Base-by-base conservation (phyloP, 805 yeast genomes). In the Middelhovenomyces tepae region DNA sequence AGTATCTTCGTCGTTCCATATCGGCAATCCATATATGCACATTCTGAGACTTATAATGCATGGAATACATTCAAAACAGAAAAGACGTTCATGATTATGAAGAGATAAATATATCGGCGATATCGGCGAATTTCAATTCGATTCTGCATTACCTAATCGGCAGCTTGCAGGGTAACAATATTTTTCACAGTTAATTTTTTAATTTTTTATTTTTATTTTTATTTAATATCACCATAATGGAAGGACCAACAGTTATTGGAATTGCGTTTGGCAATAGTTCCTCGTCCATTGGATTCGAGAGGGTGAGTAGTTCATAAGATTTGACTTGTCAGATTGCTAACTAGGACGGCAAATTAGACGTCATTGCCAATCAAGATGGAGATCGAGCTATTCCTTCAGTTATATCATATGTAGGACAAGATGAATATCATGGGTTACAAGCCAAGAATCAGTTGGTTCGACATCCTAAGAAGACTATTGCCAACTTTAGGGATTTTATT, bases 301-400 rank as follows among this genome's bases (percentile, higher is more conserved):
- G 48, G 35, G 47, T 43, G 17, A 5, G 39, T 15, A 22, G 11
- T 27, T 8, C 13, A n/a, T n/a, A n/a, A n/a, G n/a, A n/a, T n/a
- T n/a, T n/a, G n/a, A n/a, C 13, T 18, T 34, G 18, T 10, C 10
- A 16, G 11, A 35, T 19, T 19, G 23, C 35, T 41, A 64, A 71
- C 42, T 60, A 66, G 45, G 96, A 89, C 53, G 96, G 95, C 42
- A 82, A 80, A 58, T 91, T 85, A 44, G 96, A 91, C 56, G 94
- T 91, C 46, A 89, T 91, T 59, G 98, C 98, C 47, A 89, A 91
- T 75, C 95, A 93, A 47, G 98, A 91, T 56, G 98, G 98, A 60
- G 97, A 91, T 65, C 84, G 97, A 67, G 73, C 89, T 40, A 91
- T 91, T 56, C 94, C 97, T 42, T 81, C 97, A 18, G 81, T 82